Base-by-base conservation (phyloP, 805 yeast genomes). In the Pichia gijzeniarum region DNA sequence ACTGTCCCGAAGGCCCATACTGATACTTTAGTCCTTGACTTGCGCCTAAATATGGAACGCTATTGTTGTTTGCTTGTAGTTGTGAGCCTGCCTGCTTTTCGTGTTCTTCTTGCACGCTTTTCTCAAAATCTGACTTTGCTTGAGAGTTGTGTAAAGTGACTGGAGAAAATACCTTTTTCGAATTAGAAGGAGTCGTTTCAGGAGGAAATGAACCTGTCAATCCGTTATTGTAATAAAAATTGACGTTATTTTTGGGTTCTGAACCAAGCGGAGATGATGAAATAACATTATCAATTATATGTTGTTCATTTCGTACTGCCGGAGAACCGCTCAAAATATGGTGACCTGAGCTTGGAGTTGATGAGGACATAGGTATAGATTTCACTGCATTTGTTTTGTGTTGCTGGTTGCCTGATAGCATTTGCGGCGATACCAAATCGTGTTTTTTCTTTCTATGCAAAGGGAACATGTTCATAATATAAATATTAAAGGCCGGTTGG, bases 381-480 rank as follows among this genome's bases (percentile, higher is more conserved):
- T 16, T 17, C 9, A 14, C 32, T 5, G 21, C 20, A 12, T 21
- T 14, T 19, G 14, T n/a, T 10, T 18, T 13, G 25, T 21, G 32
- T 14, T 34, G 44, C 28, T 25, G 38, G 14, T 17, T 28, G 21
- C 13, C 18, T 27, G 35, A 27, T 28, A 10, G 13, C n/a, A 17
- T n/a, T 7, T 35, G 22, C 3, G 40, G 13, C 13, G 39, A 16
- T 19, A 27, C 12, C 9, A 17, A 18, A 12, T 42, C 40, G 27
- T 20, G 35, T n/a, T 42, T 31, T 21, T 36, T 42, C 20, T 36
- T 42, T 14, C 45, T 20, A 27, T 44, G 34, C 5, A 40, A 36
- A 36, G 38, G 36, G 40, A 36, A 41, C 43, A 36, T 44, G 35
- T n/a, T 30, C 31, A 30, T 7, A 30, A 30, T 30, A n/a, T n/a